Percentiles rank a stretch among this genome's conserved stretches.
Evolutionary conservation across 306 rosid genomes (phyloP).

Genomic region (Morella rubra): DNA sequence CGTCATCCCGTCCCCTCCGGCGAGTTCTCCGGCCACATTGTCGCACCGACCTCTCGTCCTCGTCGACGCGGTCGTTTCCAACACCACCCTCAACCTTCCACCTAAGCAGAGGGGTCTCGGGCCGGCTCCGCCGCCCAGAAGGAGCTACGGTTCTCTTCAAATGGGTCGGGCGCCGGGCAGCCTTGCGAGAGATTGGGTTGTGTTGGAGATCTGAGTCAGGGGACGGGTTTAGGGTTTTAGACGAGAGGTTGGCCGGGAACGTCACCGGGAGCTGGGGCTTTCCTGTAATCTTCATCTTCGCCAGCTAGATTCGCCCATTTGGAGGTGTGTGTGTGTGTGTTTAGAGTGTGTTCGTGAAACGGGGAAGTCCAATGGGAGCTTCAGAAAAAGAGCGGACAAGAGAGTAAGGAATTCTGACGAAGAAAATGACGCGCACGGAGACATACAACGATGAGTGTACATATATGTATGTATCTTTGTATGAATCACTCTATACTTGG

Average conservation of each 20-base stretch:
- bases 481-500: too few relatives aligned
- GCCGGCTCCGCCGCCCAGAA: slow-evolving; percentile 63
- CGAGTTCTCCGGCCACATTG: slow-evolving; percentile 35
- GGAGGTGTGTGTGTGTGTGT: slow-evolving; percentile 7
- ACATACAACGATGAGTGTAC: too few relatives aligned
- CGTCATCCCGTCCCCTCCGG: slow-evolving; percentile 39
- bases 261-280: slow-evolving; percentile 33
- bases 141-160: slow-evolving; percentile 35
- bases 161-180: slow-evolving; percentile 35
- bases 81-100: slow-evolving; percentile 50
- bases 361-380: neutral
- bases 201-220: slow-evolving; percentile 71
- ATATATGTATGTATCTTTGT: neutral
- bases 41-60: slow-evolving; percentile 27
- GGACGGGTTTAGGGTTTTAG: slow-evolving; percentile 28
- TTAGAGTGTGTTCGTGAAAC: slow-evolving; percentile 24
- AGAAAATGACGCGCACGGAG: neutral
- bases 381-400: neutral
- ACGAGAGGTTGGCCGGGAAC: slow-evolving; percentile 33
- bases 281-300: slow-evolving; percentile 64
- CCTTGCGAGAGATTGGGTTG: slow-evolving; percentile 27
- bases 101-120: slow-evolving; percentile 73
- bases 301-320: slow-evolving; percentile 47
- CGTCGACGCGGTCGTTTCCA: slow-evolving; percentile 32
- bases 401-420: neutral